Conservation (phyloP, 495 filamentous ascomycete species). For the Durotheca rogersii region DNA sequence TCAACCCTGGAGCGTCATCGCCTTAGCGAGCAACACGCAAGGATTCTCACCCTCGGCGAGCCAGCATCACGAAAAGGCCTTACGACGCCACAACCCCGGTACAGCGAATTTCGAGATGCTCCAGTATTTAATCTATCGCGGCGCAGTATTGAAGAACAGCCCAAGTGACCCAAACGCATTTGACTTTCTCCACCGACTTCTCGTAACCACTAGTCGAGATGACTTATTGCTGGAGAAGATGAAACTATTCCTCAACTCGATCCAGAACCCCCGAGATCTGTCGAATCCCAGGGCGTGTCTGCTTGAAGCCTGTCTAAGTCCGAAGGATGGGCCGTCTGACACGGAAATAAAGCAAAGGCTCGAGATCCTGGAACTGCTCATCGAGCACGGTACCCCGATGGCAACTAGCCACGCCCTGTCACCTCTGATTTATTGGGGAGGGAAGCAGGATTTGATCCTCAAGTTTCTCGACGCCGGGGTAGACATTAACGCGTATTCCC, state of each 20-base stretch:
- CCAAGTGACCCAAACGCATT: conserved; percentile 9
- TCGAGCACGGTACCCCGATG: background rate
- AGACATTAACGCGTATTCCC: conserved; percentile 10
- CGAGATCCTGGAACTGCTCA: conserved; percentile 1
- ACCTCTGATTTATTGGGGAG: conserved; percentile 1
- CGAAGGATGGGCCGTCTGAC: background rate
- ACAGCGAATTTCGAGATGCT: conserved; percentile 18
- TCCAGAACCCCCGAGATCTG: background rate
- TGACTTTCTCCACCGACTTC: conserved; percentile 3
- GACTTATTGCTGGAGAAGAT: background rate
- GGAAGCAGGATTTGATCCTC: background rate
- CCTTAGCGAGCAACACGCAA: background rate
- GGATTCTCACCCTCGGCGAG: background rate
- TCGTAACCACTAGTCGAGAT: background rate
- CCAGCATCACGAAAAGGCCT: background rate
- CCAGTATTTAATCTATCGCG: conserved; percentile 7
- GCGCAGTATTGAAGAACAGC: conserved; percentile 13
- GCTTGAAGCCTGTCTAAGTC: conserved; percentile 1
- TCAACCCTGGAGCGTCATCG: conserved; percentile 2
- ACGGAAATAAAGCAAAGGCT: background rate
- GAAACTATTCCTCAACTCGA: background rate
- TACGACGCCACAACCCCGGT: background rate
- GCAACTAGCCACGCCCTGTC: background rate
- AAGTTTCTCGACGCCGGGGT: conserved; percentile 3
- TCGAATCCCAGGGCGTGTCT: background rate